phyloP scores from a whole-genome alignment of 2,329 filamentous ascomycete genomes.

The Neoarthrinium moseri region DNA sequence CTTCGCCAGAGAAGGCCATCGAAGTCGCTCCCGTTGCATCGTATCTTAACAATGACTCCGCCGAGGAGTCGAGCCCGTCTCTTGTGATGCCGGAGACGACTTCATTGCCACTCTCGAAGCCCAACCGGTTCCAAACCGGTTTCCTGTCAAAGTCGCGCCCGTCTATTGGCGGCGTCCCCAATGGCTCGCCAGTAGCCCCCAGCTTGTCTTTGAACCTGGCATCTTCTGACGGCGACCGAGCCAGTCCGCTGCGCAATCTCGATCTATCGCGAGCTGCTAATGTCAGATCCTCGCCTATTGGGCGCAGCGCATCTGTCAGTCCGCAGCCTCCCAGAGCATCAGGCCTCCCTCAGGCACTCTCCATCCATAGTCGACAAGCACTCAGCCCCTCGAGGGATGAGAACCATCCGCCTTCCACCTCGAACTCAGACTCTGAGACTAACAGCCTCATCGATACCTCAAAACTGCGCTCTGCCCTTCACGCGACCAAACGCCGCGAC shows the following conservation, averaged over 20 bases:
- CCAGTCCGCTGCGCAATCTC: constrained; percentile 48
- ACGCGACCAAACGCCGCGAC: constrained; percentile 48
- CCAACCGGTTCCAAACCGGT: constrained; percentile 81
- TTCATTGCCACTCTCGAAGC: constrained; percentile 45
- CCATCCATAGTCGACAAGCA: too few species aligned
- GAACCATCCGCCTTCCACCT: constrained; percentile 48
- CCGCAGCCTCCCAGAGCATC: constrained; percentile 25
- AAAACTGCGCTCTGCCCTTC: constrained; percentile 55
- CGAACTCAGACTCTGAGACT: constrained; percentile 46
- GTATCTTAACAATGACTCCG: constrained; percentile 36
- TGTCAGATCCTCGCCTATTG: constrained; percentile 47
- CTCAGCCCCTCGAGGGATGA: constrained; percentile 48
- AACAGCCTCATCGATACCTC: constrained; percentile 48
- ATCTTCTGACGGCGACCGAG: constrained; percentile 51
- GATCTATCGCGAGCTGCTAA: constrained; percentile 48
- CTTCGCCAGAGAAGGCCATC: constrained; percentile 49
- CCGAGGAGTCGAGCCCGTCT: constrained; percentile 57
- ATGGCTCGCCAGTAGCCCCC: constrained; percentile 63
- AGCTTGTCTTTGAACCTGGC: constrained; percentile 57
- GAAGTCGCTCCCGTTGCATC: constrained; percentile 52
- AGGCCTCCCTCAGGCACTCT: not conserved
- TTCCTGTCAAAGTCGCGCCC: constrained; percentile 66
- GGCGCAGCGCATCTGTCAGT: constrained; percentile 29
- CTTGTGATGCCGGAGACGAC: constrained; percentile 51
- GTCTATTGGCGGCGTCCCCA: constrained; percentile 39